Evolutionary conservation across 495 filamentous ascomycete species (phyloP).

Genomic region (Cairneyella variabilis): DNA sequence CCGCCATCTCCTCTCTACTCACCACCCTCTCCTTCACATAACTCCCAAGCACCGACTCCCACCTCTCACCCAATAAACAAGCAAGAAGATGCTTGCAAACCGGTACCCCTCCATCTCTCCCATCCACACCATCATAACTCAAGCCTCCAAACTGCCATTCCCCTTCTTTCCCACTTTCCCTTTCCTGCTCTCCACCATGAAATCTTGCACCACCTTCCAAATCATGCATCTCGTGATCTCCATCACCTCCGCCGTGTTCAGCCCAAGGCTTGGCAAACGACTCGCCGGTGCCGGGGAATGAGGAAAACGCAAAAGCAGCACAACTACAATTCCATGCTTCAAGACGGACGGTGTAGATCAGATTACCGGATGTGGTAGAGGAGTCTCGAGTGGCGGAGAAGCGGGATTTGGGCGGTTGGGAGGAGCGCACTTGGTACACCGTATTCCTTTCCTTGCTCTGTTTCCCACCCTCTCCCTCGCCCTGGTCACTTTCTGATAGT

Average conservation of each 20-base stretch:
- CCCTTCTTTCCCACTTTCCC: conserved; percentile 4
- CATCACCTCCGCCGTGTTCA: not conserved
- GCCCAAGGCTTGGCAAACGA: not conserved
- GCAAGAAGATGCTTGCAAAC: conserved; percentile 90
- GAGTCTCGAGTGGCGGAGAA: not conserved
- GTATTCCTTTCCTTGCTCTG: conserved; percentile 9
- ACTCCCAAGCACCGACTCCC: conserved; percentile 48
- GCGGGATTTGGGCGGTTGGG: conserved; percentile 21
- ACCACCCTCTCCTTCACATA: conserved; percentile 52
- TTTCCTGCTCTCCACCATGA: conserved; percentile 28
- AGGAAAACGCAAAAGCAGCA: conserved; percentile 71
- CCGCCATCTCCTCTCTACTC: conserved; percentile 67
- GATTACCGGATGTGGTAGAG: not conserved
- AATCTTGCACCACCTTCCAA: not conserved
- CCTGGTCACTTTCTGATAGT: not conserved
- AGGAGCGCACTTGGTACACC: conserved; percentile 43
- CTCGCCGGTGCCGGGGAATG: conserved; percentile 43
- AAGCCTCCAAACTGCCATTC: conserved; percentile 24
- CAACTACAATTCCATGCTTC: conserved; percentile 88
- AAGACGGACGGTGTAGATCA: conserved; percentile 67
- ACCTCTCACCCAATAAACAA: conserved; percentile 70
- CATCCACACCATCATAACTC: conserved; percentile 23
- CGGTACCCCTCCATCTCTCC: conserved; percentile 45
- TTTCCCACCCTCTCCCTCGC: not conserved
- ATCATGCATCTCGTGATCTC: not conserved